Evolutionary conservation across 192 early-diverging fungal species (phyloP).

Genomic region (Kickxella alabastrina): DNA sequence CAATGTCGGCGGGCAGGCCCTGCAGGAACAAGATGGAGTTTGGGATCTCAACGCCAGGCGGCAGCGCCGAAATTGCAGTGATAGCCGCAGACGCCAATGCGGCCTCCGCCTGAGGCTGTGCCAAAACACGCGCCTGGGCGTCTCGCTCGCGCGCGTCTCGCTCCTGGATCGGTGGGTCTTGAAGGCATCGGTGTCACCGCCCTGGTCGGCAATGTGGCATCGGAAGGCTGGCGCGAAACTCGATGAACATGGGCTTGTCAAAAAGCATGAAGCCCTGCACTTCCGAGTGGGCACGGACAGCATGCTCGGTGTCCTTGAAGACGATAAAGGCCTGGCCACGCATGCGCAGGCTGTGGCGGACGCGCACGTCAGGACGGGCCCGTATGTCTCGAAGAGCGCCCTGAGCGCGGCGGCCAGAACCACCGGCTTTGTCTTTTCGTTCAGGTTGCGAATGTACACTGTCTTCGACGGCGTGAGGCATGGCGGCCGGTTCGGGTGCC

Average conservation of each 20-base stretch:
- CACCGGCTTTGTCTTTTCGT: slow-evolving; percentile 67
- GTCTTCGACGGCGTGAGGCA: slow-evolving; percentile 63
- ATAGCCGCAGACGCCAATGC: not conserved
- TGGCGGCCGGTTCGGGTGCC: slow-evolving; percentile 58
- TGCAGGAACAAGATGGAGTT: slow-evolving; percentile 96
- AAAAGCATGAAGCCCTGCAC: slow-evolving; percentile 82
- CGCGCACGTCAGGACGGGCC: slow-evolving; percentile 79
- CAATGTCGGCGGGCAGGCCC: slow-evolving; percentile 70
- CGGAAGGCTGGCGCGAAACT: slow-evolving; percentile 34
- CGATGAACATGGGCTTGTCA: slow-evolving; percentile 69
- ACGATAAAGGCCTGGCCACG: slow-evolving; percentile 94
- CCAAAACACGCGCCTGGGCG: slow-evolving; percentile 3
- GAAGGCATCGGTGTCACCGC: slow-evolving; percentile 52
- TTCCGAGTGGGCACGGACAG: slow-evolving; percentile 73
- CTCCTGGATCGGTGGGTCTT: slow-evolving; percentile 14
- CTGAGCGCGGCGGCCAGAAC: slow-evolving; percentile 71
- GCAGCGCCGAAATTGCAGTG: no score
- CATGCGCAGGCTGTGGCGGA: slow-evolving; percentile 75
- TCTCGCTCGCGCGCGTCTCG: slow-evolving; percentile 18
- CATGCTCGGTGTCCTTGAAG: slow-evolving; percentile 68
- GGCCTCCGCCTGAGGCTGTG: no score
- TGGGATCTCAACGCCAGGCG: slow-evolving; percentile 76
- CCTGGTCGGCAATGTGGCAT: slow-evolving; percentile 55
- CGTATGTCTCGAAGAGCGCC: slow-evolving; percentile 79
- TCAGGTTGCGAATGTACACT: slow-evolving; percentile 79